Evolutionary conservation across 768 basidiomycete genomes (phyloP).

Genomic region (Leucosporidium creatinivorum): DNA sequence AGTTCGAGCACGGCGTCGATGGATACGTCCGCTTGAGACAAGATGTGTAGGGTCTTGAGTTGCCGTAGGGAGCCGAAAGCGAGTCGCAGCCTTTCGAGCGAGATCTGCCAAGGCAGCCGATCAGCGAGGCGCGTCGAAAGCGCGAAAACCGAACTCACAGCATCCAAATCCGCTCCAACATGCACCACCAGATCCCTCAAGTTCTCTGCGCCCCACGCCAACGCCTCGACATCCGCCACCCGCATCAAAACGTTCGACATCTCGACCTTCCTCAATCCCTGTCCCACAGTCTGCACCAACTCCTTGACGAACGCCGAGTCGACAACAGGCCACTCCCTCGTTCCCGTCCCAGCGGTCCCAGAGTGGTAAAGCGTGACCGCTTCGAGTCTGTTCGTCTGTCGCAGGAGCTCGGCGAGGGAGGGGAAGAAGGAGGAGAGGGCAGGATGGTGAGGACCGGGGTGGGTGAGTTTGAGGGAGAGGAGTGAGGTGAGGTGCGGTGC

Average conservation of each 20-base stretch:
- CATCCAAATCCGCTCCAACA: constrained; percentile 1
- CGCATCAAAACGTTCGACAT: constrained; percentile 10
- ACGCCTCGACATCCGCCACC: constrained; percentile 8
- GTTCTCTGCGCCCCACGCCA: background rate
- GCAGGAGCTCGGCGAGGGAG: constrained; percentile 14
- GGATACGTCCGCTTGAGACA: too few relatives aligned
- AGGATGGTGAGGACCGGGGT: constrained; percentile 24
- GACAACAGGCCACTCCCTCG: constrained; percentile 20
- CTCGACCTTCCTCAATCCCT: constrained; percentile 22
- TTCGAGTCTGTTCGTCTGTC: background rate
- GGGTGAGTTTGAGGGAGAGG: constrained; percentile 24
- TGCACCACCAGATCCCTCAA: constrained; percentile 22
- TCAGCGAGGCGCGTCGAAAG: too few relatives aligned
- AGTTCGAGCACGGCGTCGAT: too few relatives aligned
- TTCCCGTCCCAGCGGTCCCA: background rate
- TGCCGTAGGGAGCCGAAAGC: too few relatives aligned
- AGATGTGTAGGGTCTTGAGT: too few relatives aligned
- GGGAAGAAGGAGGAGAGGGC: constrained; percentile 19
- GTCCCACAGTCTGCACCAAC: constrained; percentile 3
- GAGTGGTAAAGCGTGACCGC: constrained; percentile 30
- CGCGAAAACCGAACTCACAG: too few relatives aligned
- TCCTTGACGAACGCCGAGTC: background rate
- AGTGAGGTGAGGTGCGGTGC: constrained; percentile 11
- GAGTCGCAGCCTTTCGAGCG: too few relatives aligned
- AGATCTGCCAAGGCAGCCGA: too few relatives aligned